These are phyloP conservation scores for Juglanconis oblonga DNA, from an alignment of 2,329 filamentous ascomycete genomes.

Conservation along the genomic window DNA sequence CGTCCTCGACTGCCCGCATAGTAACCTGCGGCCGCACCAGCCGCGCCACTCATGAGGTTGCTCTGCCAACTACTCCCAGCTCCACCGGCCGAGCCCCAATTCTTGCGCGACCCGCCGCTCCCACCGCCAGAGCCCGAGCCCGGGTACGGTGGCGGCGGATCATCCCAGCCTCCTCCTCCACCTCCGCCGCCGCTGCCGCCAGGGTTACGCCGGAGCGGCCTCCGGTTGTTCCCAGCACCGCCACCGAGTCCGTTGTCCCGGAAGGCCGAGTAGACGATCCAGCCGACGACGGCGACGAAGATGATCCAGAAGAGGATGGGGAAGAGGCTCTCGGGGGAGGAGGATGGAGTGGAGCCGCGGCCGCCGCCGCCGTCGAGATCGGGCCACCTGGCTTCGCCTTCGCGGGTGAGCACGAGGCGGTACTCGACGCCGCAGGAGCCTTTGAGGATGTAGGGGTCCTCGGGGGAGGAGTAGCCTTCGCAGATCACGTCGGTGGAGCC, in stretches of 20 bases:
- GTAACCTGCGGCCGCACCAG: conserved; percentile 67
- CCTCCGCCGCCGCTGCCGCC: conserved; percentile 35
- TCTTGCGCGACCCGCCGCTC: not conserved
- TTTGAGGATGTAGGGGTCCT: conserved; percentile 84
- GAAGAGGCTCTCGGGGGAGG: conserved; percentile 28
- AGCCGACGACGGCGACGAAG: conserved; percentile 57
- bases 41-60: conserved; percentile 71
- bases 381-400: conserved; percentile 71
- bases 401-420: conserved; percentile 70
- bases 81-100: not conserved
- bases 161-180: conserved; percentile 30
- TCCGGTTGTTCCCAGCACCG: conserved; percentile 38
- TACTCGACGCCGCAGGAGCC: conserved; percentile 95
- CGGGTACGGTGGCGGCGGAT: conserved; percentile 55
- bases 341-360: conserved; percentile 27
- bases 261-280: conserved; percentile 61
- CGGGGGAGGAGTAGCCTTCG: conserved; percentile 75
- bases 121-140: conserved; percentile 31
- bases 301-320: conserved; percentile 56
- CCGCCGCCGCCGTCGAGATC: conserved; percentile 40
- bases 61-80: conserved; percentile 53
- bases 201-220: conserved; percentile 37
- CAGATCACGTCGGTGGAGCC: conserved; percentile 51
- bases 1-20: conserved; percentile 50
- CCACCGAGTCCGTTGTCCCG: conserved; percentile 35